phyloP scores from a whole-genome alignment of 1,139 yeast species.

The Yamadazyma diddensiae region DNA sequence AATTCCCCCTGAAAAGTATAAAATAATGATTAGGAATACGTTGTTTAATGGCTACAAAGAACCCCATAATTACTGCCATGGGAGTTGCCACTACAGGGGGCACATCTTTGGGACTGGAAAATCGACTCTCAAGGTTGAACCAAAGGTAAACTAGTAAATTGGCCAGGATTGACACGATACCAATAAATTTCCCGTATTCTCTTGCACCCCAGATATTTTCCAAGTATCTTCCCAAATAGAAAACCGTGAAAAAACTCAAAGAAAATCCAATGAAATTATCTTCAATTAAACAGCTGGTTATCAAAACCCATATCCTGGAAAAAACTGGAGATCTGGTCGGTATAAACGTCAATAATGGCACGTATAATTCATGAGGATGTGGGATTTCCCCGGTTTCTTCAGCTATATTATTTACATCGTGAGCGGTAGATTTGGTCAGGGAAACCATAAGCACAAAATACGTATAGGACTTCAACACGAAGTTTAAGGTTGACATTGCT shows the following conservation, averaged over 20 bases:
- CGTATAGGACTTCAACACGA: slow-evolving; percentile 29
- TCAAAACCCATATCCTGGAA: slow-evolving; percentile 37
- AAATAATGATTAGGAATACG: slow-evolving; percentile 43
- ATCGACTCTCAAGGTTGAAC: too few species aligned
- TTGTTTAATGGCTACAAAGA: slow-evolving; percentile 44
- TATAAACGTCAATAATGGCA: slow-evolving; percentile 38
- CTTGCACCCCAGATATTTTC: slow-evolving; percentile 38
- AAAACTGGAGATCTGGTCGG: slow-evolving; percentile 38
- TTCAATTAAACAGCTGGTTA: slow-evolving; percentile 35
- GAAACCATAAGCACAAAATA: slow-evolving; percentile 32
- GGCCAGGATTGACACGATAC: too few species aligned
- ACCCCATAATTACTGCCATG: slow-evolving; percentile 40
- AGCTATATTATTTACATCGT: slow-evolving; percentile 24
- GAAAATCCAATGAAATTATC: slow-evolving; percentile 30
- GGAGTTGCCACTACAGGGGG: slow-evolving; percentile 39
- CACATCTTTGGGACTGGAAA: slow-evolving; percentile 25
- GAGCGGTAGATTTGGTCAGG: slow-evolving; percentile 24
- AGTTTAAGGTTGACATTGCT: slow-evolving; percentile 27
- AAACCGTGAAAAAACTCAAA: slow-evolving; percentile 24
- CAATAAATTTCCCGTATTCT: slow-evolving; percentile 29
- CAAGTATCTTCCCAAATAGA: slow-evolving; percentile 36
- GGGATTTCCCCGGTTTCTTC: slow-evolving; percentile 38
- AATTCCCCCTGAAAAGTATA: slow-evolving; percentile 35
- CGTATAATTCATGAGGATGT: slow-evolving; percentile 41
- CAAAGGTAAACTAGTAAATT: slow-evolving; percentile 34